Percentiles rank a stretch among this genome's conserved stretches.
These are phyloP conservation scores for Trametes polyzona DNA, from an alignment of 1,284 basidiomycete species.

Conservation along the genomic window DNA sequence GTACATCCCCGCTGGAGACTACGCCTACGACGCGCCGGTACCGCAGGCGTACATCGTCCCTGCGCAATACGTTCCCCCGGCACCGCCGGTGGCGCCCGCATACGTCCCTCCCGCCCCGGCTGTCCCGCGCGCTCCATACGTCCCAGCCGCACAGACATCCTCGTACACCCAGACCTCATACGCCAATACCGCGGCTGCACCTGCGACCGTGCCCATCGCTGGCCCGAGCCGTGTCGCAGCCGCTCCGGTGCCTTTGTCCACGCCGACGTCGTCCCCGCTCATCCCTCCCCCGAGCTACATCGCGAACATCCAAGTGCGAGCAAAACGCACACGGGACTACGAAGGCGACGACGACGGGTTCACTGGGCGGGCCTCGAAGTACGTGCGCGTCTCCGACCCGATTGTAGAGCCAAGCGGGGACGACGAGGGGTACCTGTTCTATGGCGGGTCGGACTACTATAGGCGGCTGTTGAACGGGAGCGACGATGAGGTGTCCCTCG, in stretches of 20 bases:
- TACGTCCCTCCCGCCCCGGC: no score
- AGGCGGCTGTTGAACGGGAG: not conserved
- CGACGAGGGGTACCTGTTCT: slow-evolving; percentile 1
- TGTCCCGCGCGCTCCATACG: no score
- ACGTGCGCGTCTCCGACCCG: not conserved
- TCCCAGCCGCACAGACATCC: no score
- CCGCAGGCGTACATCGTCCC: no score
- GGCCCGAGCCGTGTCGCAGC: not conserved
- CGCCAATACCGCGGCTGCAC: no score
- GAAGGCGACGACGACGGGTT: not conserved
- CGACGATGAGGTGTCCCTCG: not conserved
- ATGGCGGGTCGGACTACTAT: not conserved
- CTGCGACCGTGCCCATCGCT: not conserved
- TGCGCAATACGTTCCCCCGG: no score
- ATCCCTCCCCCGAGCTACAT: not conserved
- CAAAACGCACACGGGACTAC: not conserved
- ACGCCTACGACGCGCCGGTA: no score
- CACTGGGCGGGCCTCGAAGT: not conserved
- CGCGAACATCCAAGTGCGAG: not conserved
- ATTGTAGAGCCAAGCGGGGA: not conserved
- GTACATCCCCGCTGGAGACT: no score
- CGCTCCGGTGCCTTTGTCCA: not conserved
- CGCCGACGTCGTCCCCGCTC: not conserved
- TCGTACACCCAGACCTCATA: no score
- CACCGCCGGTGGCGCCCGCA: no score